Conservation (phyloP, 352 stramenopile species). For the Pythium aristosporum region DNA sequence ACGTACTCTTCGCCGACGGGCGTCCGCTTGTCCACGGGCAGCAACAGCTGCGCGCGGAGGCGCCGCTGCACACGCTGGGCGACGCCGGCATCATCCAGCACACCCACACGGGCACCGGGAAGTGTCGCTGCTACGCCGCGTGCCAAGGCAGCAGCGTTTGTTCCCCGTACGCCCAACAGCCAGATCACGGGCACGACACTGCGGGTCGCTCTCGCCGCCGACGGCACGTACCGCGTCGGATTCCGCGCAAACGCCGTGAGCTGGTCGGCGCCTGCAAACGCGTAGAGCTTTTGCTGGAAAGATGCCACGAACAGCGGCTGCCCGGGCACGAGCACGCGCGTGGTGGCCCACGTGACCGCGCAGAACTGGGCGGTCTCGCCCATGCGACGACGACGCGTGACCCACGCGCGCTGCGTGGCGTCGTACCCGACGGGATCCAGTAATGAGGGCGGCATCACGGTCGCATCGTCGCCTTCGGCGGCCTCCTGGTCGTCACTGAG, state of each 20-base stretch:
- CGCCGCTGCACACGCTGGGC: conserved; percentile 17
- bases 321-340: conserved; percentile 43
- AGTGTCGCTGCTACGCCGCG: background rate
- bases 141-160: conserved; percentile 19
- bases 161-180: conserved; percentile 52
- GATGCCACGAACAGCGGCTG: conserved; percentile 35
- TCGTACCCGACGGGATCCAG: conserved; percentile 5
- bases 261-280: conserved; percentile 47
- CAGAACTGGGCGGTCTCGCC: conserved; percentile 65
- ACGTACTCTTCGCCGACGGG: conserved; percentile 19
- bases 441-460: background rate
- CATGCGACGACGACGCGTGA: conserved; percentile 19
- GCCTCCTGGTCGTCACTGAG: background rate
- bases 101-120: conserved; percentile 7
- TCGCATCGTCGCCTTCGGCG: background rate
- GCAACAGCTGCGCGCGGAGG: conserved; percentile 24
- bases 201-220: conserved; percentile 24
- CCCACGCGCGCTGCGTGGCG: background rate
- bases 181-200: conserved; percentile 42
- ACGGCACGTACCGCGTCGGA: conserved; percentile 43
- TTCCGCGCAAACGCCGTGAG: conserved; percentile 50
- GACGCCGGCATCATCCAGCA: conserved; percentile 22
- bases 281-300: conserved; percentile 51
- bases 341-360: conserved; percentile 51
- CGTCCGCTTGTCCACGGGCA: conserved; percentile 13